A percentile compares a stretch with the other conserved stretches of the same genome.
Evolutionary conservation across 2,329 filamentous ascomycete species (phyloP).

Genomic region (Septoria petroselini): DNA sequence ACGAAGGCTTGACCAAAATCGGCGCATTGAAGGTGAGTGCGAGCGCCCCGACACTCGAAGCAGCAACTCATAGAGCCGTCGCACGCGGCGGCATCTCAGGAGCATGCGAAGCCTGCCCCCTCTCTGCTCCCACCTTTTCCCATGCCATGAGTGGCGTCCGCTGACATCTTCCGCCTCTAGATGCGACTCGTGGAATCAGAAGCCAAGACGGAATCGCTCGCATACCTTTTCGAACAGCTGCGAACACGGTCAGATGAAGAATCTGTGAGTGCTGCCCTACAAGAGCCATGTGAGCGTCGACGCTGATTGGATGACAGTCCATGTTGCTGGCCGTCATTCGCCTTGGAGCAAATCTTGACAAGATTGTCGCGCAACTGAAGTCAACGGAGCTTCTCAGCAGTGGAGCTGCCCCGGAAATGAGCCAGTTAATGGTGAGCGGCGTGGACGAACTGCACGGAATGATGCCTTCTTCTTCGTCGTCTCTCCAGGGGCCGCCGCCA

Average conservation of each 20-base stretch:
- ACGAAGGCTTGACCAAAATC: constrained; percentile 23
- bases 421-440: neutral
- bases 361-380: constrained; percentile 21
- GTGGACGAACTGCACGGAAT: no score
- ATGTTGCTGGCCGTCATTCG: constrained; percentile 24
- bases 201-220: constrained; percentile 20
- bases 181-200: constrained; percentile 19
- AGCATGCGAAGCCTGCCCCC: no score
- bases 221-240: constrained; percentile 25
- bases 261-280: constrained; percentile 5
- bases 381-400: constrained; percentile 8
- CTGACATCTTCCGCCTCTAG: neutral
- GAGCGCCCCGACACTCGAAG: no score
- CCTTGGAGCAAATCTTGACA: constrained; percentile 23
- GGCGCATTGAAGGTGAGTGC: constrained; percentile 18
- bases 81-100: no score
- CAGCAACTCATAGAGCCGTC: neutral
- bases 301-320: neutral
- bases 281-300: no score
- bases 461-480: no score
- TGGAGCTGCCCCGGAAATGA: neutral
- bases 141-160: neutral
- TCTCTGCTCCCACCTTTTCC: no score
- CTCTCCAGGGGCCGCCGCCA: no score
- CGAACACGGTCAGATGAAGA: constrained; percentile 24